Conservation (phyloP, 2,329 filamentous ascomycete species). For the Rachicladosporium sp. region DNA sequence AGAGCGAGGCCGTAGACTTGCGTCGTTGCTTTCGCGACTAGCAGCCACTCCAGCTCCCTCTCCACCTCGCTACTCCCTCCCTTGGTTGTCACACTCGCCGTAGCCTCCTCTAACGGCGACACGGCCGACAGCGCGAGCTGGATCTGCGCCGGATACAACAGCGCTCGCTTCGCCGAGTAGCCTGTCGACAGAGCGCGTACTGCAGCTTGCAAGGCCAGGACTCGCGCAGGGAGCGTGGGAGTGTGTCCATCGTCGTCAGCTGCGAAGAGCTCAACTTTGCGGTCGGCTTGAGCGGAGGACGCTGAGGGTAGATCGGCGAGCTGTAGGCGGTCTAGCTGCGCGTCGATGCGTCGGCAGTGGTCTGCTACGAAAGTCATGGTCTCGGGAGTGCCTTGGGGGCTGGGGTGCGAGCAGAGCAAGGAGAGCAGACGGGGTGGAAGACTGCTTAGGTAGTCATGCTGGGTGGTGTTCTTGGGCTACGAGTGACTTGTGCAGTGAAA, state of each 20-base stretch:
- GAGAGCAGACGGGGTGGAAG: too few species aligned
- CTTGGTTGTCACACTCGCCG: conserved; percentile 7
- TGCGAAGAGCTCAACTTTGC: conserved; percentile 1
- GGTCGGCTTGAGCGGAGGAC: not conserved
- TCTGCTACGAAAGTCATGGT: conserved; percentile 27
- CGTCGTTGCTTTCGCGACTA: conserved; percentile 83
- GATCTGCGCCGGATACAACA: conserved; percentile 11
- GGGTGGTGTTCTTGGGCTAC: too few species aligned
- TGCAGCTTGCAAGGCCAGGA: conserved; percentile 19
- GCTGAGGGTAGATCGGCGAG: conserved; percentile 23
- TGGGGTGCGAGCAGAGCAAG: too few species aligned
- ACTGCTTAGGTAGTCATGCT: too few species aligned
- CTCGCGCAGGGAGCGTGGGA: conserved; percentile 12
- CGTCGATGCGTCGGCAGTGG: conserved; percentile 45
- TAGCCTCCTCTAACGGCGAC: conserved; percentile 8
- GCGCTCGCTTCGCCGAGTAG: conserved; percentile 8
- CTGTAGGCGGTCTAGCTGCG: conserved; percentile 45
- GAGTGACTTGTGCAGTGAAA: too few species aligned
- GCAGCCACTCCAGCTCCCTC: conserved; percentile 75
- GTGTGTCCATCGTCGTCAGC: not conserved
- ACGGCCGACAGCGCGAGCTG: conserved; percentile 9
- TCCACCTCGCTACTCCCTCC: conserved; percentile 41
- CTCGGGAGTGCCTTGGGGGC: not conserved
- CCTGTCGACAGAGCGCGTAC: conserved; percentile 18
- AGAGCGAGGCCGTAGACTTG: conserved; percentile 77